Evolutionary conservation across 768 basidiomycete genomes (phyloP).

Genomic region (Rubroboletus satanas): DNA sequence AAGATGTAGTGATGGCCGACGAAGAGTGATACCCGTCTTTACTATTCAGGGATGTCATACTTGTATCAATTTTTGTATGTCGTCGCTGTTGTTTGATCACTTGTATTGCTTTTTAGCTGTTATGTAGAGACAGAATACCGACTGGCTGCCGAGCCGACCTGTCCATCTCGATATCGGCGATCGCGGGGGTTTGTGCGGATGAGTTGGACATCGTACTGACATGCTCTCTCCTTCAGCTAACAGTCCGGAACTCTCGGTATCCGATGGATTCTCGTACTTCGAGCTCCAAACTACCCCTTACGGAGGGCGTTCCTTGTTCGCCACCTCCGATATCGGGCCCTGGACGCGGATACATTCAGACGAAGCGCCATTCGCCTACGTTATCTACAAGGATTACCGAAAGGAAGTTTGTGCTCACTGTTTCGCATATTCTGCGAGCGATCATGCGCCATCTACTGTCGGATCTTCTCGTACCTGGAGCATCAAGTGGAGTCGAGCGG

Average conservation of each 20-base stretch:
- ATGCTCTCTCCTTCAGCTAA: slow-evolving; percentile 6
- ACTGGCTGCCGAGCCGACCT: not conserved
- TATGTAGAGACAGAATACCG: not conserved
- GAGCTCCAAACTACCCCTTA: slow-evolving; percentile 36
- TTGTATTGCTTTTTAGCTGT: not conserved
- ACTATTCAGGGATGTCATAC: not conserved
- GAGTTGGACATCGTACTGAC: not conserved
- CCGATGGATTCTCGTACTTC: slow-evolving; percentile 12
- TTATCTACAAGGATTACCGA: slow-evolving; percentile 58
- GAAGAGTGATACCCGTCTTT: not conserved
- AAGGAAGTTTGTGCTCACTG: slow-evolving; percentile 67
- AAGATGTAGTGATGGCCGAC: slow-evolving; percentile 10
- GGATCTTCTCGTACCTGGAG: slow-evolving; percentile 40
- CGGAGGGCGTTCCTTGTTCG: slow-evolving; percentile 54
- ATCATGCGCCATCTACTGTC: slow-evolving; percentile 17
- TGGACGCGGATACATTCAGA: slow-evolving; percentile 44
- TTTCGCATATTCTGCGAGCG: slow-evolving; percentile 50
- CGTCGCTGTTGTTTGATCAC: not conserved
- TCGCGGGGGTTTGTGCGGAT: not conserved
- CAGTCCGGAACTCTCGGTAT: not conserved
- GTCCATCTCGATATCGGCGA: not conserved
- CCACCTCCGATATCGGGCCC: slow-evolving; percentile 38
- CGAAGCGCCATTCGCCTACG: slow-evolving; percentile 49
- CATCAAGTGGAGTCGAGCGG: slow-evolving; percentile 31
- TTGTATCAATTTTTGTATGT: not conserved